Evolutionary conservation across 441 rosid species (phyloP).

Genomic region (Oxalis stricta): DNA sequence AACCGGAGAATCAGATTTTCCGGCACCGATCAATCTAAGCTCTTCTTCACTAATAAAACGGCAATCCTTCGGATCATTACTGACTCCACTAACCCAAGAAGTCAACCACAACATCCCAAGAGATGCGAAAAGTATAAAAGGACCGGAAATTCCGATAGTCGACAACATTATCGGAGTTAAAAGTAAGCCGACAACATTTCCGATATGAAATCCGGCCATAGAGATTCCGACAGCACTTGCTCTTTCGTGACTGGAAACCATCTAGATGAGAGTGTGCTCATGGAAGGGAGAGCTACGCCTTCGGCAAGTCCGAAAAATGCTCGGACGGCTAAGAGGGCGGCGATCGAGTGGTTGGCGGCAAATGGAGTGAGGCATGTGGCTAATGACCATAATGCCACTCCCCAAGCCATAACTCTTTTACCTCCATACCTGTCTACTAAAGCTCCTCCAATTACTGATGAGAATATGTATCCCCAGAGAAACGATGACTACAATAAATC

Average conservation of each 20-base stretch:
- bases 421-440: conserved; percentile 85
- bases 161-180: conserved; percentile 72
- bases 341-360: conserved; percentile 77
- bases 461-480: conserved; percentile 92
- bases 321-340: conserved; percentile 46
- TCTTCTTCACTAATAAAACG: conserved; percentile 43
- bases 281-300: conserved; percentile 88
- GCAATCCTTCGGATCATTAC: conserved; percentile 55
- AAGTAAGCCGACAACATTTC: conserved; percentile 65
- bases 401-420: conserved; percentile 75
- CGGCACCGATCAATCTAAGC: conserved; percentile 56
- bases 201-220: conserved; percentile 96
- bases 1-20: conserved; percentile 29
- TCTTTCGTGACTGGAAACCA: conserved; percentile 70
- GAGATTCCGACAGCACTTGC: conserved; percentile 85
- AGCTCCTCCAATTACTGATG: conserved; percentile 77
- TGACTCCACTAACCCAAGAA: conserved; percentile 40
- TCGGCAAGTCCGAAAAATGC: conserved; percentile 85
- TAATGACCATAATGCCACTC: conserved; percentile 81
- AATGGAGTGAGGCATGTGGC: conserved; percentile 91
- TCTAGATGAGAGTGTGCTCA: conserved; percentile 77
- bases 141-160: conserved; percentile 55
- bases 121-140: conserved; percentile 63
- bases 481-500: conserved; percentile 59
- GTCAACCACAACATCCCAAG: conserved; percentile 65